phyloP scores from a whole-genome alignment of 108 stramenopile species.

The Nannochloropsis gaditana region DNA sequence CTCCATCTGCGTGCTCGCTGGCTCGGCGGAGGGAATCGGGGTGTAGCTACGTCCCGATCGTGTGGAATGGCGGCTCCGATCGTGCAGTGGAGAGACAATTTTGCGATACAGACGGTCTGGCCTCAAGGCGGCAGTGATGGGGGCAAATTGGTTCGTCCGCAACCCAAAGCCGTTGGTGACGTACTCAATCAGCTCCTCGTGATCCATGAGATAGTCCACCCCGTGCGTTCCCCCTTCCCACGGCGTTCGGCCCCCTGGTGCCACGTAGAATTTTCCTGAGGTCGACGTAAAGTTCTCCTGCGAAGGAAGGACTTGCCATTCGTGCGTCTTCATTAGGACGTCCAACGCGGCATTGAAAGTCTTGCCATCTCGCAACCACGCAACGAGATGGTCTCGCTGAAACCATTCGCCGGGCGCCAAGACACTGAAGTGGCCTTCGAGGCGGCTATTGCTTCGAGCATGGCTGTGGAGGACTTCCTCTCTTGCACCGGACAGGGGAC shows the following conservation, averaged over 20 bases:
- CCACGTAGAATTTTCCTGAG: not conserved
- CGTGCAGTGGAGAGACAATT: not conserved
- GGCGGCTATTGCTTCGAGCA: too few species aligned
- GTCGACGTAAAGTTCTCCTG: not conserved
- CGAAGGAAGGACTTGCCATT: not conserved
- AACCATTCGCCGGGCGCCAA: not conserved
- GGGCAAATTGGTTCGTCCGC: not conserved
- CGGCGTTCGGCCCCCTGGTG: not conserved
- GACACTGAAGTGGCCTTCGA: too few species aligned
- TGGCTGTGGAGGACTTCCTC: too few species aligned
- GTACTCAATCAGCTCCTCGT: not conserved
- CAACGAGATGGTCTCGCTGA: not conserved
- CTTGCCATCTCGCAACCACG: not conserved
- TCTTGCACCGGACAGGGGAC: too few species aligned
- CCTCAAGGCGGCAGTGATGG: not conserved
- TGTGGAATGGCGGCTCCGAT: not conserved
- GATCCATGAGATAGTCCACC: not conserved
- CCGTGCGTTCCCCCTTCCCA: conserved; percentile 13
- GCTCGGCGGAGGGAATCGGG: too few species aligned
- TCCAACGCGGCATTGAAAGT: not conserved
- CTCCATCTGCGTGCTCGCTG: not conserved
- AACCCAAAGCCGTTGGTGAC: not conserved
- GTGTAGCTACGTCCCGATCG: not conserved
- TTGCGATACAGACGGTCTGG: not conserved
- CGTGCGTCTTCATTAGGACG: not conserved